Base-by-base conservation (phyloP, 495 filamentous ascomycete species). In the Lasiosphaeria miniovina region DNA sequence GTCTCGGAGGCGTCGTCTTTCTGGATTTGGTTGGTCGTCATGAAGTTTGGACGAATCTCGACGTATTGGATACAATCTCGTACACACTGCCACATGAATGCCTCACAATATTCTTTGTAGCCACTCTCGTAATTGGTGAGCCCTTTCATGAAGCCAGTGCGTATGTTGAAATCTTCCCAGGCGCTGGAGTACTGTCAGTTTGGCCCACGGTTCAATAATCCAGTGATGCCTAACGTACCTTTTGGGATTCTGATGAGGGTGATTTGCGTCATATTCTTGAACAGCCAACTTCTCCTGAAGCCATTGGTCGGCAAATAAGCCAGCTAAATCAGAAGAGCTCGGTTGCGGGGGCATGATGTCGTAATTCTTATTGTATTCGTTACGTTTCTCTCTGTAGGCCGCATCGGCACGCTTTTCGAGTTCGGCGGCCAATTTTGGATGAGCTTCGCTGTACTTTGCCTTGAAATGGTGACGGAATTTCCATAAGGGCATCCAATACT, bases 91-190 rank as follows among this genome's bases (percentile, higher is more conserved):
- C 78, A 63, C 10, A 84, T 64, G 62, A 75, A 80, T 11, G 62
- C 65, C 6, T 59, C 65, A 0, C 77, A 83, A 61, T 84, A 84
- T 51, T 59, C 63, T 24, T 67, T 67, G 59, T 81, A 83, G 0
- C 81, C 82, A 1, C 70, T 76, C 65, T 76, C 73, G 51, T 84
- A 84, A 54, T 80, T 82, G 69, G 83, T 83, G n/a, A 84, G 64
- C 0, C 82, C 82, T 58, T 84, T 84, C 80, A 84, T 82, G 79
- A 84, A 82, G 55, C 80, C 78, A 32, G 82, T 84, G 4, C 81
- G 73, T 36, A 71, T 71, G 61, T 82, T 80, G 60, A 84, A 84
- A 54, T 75, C 76, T 43, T 80, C 73, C 81, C 81, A 84, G 46
- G 81, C 79, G 3, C 80, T 84, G 55, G n/a, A 14, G 34, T 2